Evolutionary conservation across 2,329 filamentous ascomycete species (phyloP).

Genomic region (Fusarium miscanthi): DNA sequence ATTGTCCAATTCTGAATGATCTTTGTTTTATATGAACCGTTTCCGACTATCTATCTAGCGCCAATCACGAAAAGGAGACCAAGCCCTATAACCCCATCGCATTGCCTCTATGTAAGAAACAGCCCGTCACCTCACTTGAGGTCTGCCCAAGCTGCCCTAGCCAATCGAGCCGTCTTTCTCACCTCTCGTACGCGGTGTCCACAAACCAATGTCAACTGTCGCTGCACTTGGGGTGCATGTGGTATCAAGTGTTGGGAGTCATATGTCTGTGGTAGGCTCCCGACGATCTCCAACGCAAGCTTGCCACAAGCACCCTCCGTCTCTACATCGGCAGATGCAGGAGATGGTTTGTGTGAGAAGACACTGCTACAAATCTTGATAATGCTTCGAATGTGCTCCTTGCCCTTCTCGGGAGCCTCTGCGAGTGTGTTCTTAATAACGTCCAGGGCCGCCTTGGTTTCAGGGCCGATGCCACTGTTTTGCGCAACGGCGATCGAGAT

Average conservation of each 20-base stretch:
- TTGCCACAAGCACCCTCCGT: slow-evolving; percentile 56
- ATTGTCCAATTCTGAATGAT: neutral
- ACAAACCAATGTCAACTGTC: slow-evolving; percentile 62
- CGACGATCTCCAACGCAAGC: slow-evolving; percentile 60
- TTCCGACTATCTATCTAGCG: neutral
- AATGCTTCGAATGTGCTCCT: slow-evolving; percentile 61
- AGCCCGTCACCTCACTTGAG: slow-evolving; percentile 43
- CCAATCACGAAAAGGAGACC: slow-evolving; percentile 3
- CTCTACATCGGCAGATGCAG: slow-evolving; percentile 37
- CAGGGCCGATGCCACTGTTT: slow-evolving; percentile 54
- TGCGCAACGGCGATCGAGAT: slow-evolving; percentile 61
- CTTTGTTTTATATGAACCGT: neutral
- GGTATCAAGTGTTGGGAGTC: slow-evolving; percentile 60
- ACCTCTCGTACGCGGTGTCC: slow-evolving; percentile 66
- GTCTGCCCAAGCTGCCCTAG: slow-evolving; percentile 62
- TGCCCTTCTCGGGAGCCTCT: slow-evolving; percentile 58
- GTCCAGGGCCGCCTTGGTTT: slow-evolving; percentile 60
- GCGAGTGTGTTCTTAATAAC: slow-evolving; percentile 62
- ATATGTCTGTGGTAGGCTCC: slow-evolving; percentile 59
- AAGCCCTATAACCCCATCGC: neutral
- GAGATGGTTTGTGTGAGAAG: slow-evolving; percentile 46
- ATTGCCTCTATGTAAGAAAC: slow-evolving; percentile 28
- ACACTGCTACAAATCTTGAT: slow-evolving; percentile 59
- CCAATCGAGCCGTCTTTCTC: slow-evolving; percentile 60
- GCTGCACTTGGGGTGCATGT: slow-evolving; percentile 57